phyloP scores from a whole-genome alignment of 148 eudicot species.

The Rhododendron griersonianum region DNA sequence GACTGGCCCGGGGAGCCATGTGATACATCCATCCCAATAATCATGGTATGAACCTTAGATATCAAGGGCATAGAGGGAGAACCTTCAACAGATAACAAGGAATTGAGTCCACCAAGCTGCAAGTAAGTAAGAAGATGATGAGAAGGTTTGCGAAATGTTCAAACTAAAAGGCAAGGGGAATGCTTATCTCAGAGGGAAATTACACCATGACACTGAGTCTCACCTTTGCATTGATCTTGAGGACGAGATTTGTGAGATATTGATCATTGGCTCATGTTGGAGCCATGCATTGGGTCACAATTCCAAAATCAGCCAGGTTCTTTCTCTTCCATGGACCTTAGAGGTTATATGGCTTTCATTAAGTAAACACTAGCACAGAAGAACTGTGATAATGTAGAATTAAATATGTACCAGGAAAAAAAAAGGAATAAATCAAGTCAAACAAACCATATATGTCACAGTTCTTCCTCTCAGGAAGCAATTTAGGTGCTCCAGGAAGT shows the following conservation, averaged over 20 bases:
- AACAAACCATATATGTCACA: constrained; percentile 70
- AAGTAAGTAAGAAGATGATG: neutral
- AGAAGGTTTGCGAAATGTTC: neutral
- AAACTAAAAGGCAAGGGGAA: neutral
- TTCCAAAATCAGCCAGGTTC: constrained; percentile 69
- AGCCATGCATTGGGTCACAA: constrained; percentile 87
- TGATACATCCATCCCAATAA: constrained; percentile 73
- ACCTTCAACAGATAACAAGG: constrained; percentile 48
- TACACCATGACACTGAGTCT: neutral
- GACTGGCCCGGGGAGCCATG: constrained; percentile 73
- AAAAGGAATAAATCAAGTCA: neutral
- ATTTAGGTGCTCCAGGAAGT: constrained; percentile 83
- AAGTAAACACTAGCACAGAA: neutral
- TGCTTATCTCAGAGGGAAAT: neutral
- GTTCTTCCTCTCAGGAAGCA: constrained; percentile 93
- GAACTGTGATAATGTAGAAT: neutral
- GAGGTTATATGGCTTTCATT: neutral
- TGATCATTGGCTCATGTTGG: constrained; percentile 82
- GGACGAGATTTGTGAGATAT: constrained; percentile 71
- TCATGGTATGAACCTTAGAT: constrained; percentile 64
- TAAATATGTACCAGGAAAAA: neutral
- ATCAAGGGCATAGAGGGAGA: constrained; percentile 60
- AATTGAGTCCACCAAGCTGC: constrained; percentile 84
- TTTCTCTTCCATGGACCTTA: constrained; percentile 94
- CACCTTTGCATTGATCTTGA: constrained; percentile 96